Percentiles rank a stretch among this genome's conserved stretches.
Conservation (phyloP, 805 yeast species). For the Wickerhamomyces silvicola region DNA sequence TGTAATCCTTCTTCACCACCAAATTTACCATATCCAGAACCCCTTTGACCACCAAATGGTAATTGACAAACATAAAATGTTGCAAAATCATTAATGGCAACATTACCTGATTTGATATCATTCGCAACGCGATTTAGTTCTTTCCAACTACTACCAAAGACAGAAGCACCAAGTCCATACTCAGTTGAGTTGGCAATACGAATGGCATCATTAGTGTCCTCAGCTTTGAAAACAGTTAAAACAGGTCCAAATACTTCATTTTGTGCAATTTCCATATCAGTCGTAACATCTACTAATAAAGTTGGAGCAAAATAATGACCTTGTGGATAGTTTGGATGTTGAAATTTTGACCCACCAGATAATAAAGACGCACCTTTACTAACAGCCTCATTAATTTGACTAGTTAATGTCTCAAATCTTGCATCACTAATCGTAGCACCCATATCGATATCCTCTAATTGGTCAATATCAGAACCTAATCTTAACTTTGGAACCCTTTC, state of each 20-base stretch:
- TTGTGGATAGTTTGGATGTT: constrained; percentile 90
- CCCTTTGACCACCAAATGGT: constrained; percentile 93
- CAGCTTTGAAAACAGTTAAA: constrained; percentile 71
- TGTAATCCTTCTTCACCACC: constrained; percentile 97
- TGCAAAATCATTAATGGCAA: constrained; percentile 96
- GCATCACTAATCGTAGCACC: constrained; percentile 89
- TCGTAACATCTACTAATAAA: constrained; percentile 71
- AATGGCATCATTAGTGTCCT: constrained; percentile 59
- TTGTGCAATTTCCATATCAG: constrained; percentile 71
- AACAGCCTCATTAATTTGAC: constrained; percentile 67
- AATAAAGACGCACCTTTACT: constrained; percentile 72
- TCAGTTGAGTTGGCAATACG: constrained; percentile 75
- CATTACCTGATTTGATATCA: constrained; percentile 73
- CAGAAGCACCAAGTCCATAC: constrained; percentile 89
- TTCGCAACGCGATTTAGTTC: constrained; percentile 60
- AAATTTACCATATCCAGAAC: constrained; percentile 95
- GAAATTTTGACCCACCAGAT: constrained; percentile 73
- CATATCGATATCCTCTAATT: constrained; percentile 84
- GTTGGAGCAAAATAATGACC: constrained; percentile 95
- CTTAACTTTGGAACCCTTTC: constrained; percentile 57
- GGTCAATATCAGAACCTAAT: constrained; percentile 89
- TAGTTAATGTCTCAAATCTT: constrained; percentile 64
- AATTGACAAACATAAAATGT: constrained; percentile 92
- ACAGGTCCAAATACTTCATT: constrained; percentile 96
- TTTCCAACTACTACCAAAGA: constrained; percentile 62